Percentiles rank a stretch among this genome's conserved stretches.
Conservation (phyloP, 78 protist genomes). For the Guillardia theta region DNA sequence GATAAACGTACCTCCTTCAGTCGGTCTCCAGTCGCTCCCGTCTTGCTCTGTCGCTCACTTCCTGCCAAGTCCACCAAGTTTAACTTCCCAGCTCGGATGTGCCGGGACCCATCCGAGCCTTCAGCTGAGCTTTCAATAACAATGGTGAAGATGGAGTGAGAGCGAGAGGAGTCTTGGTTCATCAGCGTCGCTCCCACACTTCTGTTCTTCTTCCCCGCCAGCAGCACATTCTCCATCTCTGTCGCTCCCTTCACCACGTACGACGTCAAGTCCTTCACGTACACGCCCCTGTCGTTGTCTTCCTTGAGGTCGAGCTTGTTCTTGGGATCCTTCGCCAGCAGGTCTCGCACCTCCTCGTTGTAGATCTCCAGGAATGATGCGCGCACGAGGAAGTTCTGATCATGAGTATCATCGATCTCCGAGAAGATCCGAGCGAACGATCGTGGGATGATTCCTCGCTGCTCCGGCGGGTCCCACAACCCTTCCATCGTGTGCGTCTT, state of each 20-base stretch:
- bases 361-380: slow-evolving; percentile 28
- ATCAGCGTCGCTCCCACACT: slow-evolving; percentile 73
- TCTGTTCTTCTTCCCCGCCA: slow-evolving; percentile 65
- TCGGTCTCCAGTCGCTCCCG: slow-evolving; percentile 69
- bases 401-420: neutral
- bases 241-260: slow-evolving; percentile 1
- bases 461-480: neutral
- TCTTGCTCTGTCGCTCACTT: slow-evolving; percentile 84
- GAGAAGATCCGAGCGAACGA: slow-evolving; percentile 28
- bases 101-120: neutral
- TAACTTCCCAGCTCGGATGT: slow-evolving; percentile 69
- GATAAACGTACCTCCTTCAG: neutral
- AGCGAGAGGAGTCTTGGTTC: slow-evolving; percentile 74
- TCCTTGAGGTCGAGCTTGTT: slow-evolving; percentile 69
- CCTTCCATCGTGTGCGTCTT: slow-evolving; percentile 40
- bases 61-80: slow-evolving; percentile 73
- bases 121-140: slow-evolving; percentile 42
- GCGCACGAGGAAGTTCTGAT: slow-evolving; percentile 12
- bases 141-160: slow-evolving; percentile 74
- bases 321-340: slow-evolving; percentile 47
- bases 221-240: slow-evolving; percentile 60
- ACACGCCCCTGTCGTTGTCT: slow-evolving; percentile 53
- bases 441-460: slow-evolving; percentile 54
- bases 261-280: slow-evolving; percentile 64
- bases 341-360: slow-evolving; percentile 67